These are phyloP conservation scores for Dactylellina haptotyla DNA, from an alignment of 2,329 filamentous ascomycete genomes.

Conservation along the genomic window DNA sequence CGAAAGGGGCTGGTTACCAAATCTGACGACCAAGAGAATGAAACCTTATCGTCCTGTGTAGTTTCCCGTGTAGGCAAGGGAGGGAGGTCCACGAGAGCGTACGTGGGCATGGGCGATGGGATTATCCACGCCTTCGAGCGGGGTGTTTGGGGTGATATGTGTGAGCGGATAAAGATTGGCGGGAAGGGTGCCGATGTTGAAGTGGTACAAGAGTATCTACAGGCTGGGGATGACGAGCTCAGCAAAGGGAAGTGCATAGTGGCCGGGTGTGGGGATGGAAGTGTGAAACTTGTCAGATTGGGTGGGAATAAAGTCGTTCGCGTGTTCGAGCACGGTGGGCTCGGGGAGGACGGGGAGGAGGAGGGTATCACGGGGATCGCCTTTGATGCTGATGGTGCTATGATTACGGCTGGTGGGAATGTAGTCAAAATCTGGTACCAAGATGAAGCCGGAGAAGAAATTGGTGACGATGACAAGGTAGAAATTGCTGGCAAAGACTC, in stretches of 20 bases:
- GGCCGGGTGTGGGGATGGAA: slow-evolving; percentile 60
- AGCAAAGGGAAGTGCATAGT: slow-evolving; percentile 55
- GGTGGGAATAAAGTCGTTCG: slow-evolving; percentile 57
- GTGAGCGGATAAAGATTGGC: slow-evolving; percentile 66
- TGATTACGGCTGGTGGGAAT: slow-evolving; percentile 88
- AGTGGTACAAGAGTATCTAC: slow-evolving; percentile 55
- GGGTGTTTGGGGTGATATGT: slow-evolving; percentile 87
- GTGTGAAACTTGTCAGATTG: slow-evolving; percentile 70
- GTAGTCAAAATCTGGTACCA: slow-evolving; percentile 91
- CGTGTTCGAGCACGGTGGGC: slow-evolving; percentile 55
- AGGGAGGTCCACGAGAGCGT: slow-evolving; percentile 75
- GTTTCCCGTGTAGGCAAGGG: slow-evolving; percentile 76
- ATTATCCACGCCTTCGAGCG: slow-evolving; percentile 93
- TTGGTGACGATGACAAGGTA: slow-evolving; percentile 64
- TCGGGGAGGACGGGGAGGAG: slow-evolving; percentile 61
- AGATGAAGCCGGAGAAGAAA: slow-evolving; percentile 65
- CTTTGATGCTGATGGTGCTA: slow-evolving; percentile 84
- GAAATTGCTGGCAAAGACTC: slow-evolving; percentile 59
- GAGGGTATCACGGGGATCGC: slow-evolving; percentile 84
- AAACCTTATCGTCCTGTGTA: slow-evolving; percentile 82
- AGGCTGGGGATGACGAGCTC: slow-evolving; percentile 40
- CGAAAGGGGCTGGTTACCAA: slow-evolving; percentile 79
- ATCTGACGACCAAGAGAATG: slow-evolving; percentile 94
- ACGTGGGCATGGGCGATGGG: slow-evolving; percentile 64
- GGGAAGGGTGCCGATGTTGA: slow-evolving; percentile 56